A percentile compares a stretch with the other conserved stretches of the same genome.
These are phyloP conservation scores for Colletotrichum chlorophyti DNA, from an alignment of 2,329 filamentous ascomycete genomes.

Conservation along the genomic window DNA sequence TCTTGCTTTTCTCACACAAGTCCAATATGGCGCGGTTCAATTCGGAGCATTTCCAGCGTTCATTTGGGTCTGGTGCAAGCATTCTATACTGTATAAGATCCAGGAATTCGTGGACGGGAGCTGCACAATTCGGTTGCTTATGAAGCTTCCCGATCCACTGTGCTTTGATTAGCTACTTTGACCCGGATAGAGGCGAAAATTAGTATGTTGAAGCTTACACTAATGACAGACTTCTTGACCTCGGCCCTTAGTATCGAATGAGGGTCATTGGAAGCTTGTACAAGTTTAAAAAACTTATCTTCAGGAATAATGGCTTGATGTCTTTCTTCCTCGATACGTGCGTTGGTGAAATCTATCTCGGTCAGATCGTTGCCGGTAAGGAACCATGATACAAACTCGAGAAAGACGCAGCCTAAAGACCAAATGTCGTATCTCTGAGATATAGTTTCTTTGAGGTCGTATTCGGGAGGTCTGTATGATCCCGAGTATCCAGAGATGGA, in stretches of 20 bases:
- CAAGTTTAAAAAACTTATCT: not conserved
- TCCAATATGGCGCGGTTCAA: too few species aligned
- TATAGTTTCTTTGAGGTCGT: not conserved
- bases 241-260: not conserved
- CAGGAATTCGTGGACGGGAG: not conserved
- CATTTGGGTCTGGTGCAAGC: not conserved
- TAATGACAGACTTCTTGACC: not conserved
- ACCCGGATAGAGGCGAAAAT: too few species aligned
- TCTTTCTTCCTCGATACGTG: not conserved
- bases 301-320: not conserved
- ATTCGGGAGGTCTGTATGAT: not conserved
- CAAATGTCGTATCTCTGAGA: constrained; percentile 3
- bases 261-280: not conserved
- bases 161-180: not conserved
- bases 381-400: constrained; percentile 10
- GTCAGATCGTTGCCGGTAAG: not conserved
- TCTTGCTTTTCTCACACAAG: too few species aligned
- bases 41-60: too few species aligned
- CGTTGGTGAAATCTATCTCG: not conserved
- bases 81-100: not conserved
- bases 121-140: not conserved
- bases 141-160: not conserved
- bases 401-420: not conserved
- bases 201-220: not conserved
- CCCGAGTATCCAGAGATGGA: not conserved